phyloP scores from a whole-genome alignment of 305 asterid genomes.

The Euphrasia arctica region DNA sequence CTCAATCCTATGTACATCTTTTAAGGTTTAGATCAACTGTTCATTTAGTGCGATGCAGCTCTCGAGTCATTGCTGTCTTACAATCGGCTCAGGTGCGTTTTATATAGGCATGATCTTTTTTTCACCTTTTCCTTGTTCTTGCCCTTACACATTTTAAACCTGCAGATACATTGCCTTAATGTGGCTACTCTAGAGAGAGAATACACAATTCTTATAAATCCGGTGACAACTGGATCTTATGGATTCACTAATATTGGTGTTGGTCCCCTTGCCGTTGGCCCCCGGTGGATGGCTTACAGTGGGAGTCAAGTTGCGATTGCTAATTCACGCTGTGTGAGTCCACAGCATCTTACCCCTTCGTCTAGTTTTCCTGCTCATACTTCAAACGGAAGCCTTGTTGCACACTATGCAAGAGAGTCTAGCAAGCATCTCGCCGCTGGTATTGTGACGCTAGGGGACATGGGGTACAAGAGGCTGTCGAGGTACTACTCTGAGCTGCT shows the following conservation, averaged over 20 bases:
- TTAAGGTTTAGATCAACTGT: conserved; percentile 81
- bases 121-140: not conserved
- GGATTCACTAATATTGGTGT: conserved; percentile 61
- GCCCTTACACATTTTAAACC: conserved; percentile 21
- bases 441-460: conserved; percentile 82
- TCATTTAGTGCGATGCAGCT: conserved; percentile 81
- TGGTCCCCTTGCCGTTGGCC: conserved; percentile 96
- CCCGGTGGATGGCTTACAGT: conserved; percentile 96
- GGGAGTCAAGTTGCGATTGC: conserved; percentile 71
- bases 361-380: conserved; percentile 51
- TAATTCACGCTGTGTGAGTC: conserved; percentile 65
- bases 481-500: conserved; percentile 80
- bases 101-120: not conserved
- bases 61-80: conserved; percentile 74
- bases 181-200: conserved; percentile 75
- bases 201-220: conserved; percentile 78
- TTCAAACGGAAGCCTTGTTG: conserved; percentile 82
- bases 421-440: conserved; percentile 96
- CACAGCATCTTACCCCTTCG: conserved; percentile 74
- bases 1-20: conserved; percentile 81
- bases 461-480: conserved; percentile 80
- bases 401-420: conserved; percentile 95
- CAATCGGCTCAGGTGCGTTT: conserved; percentile 79
- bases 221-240: conserved; percentile 52
- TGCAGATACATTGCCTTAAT: conserved; percentile 80